These are phyloP conservation scores for Nitzschia inconspicua DNA, from an alignment of 108 stramenopile genomes.

Conservation along the genomic window DNA sequence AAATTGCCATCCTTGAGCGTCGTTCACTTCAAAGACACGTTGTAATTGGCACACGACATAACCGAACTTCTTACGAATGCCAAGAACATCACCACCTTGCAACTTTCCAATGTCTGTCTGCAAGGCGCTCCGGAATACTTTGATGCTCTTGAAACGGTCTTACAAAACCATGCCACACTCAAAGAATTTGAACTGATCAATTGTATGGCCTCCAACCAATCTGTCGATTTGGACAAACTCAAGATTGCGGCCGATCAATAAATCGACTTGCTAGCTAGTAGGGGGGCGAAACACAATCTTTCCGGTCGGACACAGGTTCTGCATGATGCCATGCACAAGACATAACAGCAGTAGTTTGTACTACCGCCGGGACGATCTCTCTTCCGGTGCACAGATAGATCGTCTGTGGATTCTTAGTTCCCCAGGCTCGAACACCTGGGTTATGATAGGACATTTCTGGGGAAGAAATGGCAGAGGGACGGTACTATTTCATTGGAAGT, in stretches of 20 bases:
- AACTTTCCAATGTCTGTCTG: background rate
- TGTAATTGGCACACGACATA: background rate
- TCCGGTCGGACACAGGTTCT: too few species aligned
- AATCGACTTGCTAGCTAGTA: too few species aligned
- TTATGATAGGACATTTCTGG: too few species aligned
- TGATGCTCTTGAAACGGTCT: background rate
- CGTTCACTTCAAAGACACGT: background rate
- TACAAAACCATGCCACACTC: background rate
- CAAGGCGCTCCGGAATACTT: slow-evolving; percentile 2
- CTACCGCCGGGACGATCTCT: too few species aligned
- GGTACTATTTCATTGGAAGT: too few species aligned
- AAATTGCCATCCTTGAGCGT: background rate
- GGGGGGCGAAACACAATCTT: too few species aligned
- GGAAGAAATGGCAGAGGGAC: too few species aligned
- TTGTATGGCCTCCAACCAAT: background rate
- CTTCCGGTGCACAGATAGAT: too few species aligned
- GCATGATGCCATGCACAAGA: too few species aligned
- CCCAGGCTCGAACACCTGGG: too few species aligned
- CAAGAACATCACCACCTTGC: background rate
- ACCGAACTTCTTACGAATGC: slow-evolving; percentile 3
- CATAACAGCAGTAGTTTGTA: too few species aligned
- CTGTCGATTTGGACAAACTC: background rate
- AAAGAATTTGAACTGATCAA: slow-evolving; percentile 2
- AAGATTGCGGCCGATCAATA: background rate
- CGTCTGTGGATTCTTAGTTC: too few species aligned